Evolutionary conservation across 305 asterid genomes (phyloP).

Genomic region (Solanum hybrid): DNA sequence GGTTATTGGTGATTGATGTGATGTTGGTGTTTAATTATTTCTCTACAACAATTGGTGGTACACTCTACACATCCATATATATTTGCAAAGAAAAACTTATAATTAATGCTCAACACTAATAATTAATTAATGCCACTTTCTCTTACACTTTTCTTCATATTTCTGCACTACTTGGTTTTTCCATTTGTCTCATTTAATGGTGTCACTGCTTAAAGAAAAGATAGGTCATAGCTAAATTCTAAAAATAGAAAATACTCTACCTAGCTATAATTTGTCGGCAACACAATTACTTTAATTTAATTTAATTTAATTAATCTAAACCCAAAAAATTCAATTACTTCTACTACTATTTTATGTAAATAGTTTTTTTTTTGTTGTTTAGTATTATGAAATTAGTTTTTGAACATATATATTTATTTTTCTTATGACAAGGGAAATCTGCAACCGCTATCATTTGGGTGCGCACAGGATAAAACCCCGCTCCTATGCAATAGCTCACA

Average conservation of each 20-base stretch:
- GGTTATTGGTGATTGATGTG: neutral
- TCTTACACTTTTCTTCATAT: neutral
- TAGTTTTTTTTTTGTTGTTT: neutral
- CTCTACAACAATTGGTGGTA: neutral
- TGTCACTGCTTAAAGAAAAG: neutral
- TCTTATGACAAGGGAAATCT: no score
- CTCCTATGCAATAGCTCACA: no score
- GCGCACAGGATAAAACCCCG: no score
- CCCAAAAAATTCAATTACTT: neutral
- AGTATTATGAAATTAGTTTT: neutral
- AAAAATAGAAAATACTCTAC: neutral
- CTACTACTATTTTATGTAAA: neutral
- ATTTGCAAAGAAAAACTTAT: neutral
- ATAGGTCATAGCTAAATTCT: neutral
- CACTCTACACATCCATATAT: neutral
- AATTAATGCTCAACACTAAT: neutral
- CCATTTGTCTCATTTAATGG: conserved; percentile 1
- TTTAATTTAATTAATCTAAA: neutral
- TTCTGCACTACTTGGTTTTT: neutral
- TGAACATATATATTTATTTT: neutral
- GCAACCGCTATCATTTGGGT: no score
- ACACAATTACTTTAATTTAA: neutral
- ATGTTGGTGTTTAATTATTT: neutral
- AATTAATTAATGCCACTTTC: neutral
- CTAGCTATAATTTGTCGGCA: conserved; percentile 5